These are phyloP conservation scores for Fusarium paranaense DNA, from an alignment of 2,329 filamentous ascomycete genomes.

Conservation along the genomic window DNA sequence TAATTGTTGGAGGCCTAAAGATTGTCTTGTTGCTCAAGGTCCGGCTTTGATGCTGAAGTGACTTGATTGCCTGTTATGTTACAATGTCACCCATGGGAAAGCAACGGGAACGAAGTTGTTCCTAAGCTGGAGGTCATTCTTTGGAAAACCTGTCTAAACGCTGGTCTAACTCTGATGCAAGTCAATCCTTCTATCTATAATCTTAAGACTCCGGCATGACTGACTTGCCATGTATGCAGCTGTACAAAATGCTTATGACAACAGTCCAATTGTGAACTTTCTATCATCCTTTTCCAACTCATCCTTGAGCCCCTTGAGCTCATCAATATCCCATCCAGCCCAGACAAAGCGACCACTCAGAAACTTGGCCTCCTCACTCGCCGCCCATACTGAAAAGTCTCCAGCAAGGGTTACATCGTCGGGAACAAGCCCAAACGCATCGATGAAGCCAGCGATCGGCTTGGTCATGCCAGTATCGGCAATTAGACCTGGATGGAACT, in stretches of 20 bases:
- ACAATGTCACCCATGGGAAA: neutral
- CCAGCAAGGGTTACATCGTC: constrained; percentile 50
- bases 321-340: constrained; percentile 64
- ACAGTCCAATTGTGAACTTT: constrained; percentile 36
- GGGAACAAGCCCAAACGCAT: constrained; percentile 17
- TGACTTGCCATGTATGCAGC: neutral
- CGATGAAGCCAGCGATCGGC: constrained; percentile 18
- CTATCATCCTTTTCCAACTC: constrained; percentile 44
- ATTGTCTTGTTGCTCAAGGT: neutral
- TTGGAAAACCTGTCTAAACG: neutral
- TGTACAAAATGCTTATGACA: neutral
- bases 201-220: neutral
- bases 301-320: constrained; percentile 54
- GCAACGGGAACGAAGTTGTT: neutral
- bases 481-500: constrained; percentile 57
- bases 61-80: neutral
- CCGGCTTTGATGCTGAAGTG: neutral
- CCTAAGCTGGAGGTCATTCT: neutral
- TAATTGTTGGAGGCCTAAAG: neutral
- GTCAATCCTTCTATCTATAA: neutral
- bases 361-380: constrained; percentile 58
- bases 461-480: constrained; percentile 46
- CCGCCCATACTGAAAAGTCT: constrained; percentile 58
- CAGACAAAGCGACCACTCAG: constrained; percentile 60
- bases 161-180: neutral